Evolutionary conservation across 805 yeast genomes (phyloP).

Genomic region (Alloascoidea hylecoeti): DNA sequence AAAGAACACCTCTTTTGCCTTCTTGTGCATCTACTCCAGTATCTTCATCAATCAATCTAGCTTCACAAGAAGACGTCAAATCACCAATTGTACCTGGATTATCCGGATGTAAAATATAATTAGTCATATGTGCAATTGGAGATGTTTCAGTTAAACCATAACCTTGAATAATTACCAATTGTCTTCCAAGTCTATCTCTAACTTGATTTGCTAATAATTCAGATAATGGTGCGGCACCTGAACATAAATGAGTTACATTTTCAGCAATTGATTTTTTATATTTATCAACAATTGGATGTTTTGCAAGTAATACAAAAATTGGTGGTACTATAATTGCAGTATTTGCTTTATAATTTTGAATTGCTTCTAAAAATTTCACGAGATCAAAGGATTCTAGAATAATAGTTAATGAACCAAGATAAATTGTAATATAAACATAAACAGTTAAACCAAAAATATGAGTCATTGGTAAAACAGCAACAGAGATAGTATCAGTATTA

Average conservation of each 20-base stretch:
- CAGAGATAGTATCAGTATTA: constrained; percentile 16
- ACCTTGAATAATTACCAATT: constrained; percentile 30
- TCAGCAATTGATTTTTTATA: constrained; percentile 24
- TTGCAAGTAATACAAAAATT: constrained; percentile 29
- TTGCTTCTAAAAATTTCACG: constrained; percentile 12
- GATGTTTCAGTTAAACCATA: constrained; percentile 55
- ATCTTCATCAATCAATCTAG: constrained; percentile 25
- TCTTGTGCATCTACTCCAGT: constrained; percentile 32
- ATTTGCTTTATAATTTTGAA: constrained; percentile 19
- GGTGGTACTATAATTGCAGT: constrained; percentile 27
- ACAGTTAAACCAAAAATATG: constrained; percentile 9
- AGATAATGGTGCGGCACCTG: constrained; percentile 33
- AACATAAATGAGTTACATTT: constrained; percentile 22
- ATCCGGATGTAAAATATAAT: constrained; percentile 22
- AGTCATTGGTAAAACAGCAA: constrained; percentile 13
- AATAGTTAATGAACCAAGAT: constrained; percentile 10
- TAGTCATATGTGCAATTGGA: constrained; percentile 32
- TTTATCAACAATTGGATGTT: constrained; percentile 26
- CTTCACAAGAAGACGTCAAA: constrained; percentile 29
- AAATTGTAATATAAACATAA: constrained; percentile 9
- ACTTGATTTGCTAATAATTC: constrained; percentile 6
- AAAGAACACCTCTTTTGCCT: constrained; percentile 35
- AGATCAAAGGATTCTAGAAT: constrained; percentile 19
- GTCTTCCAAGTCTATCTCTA: constrained; percentile 9
- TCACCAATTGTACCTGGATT: constrained; percentile 34